Base-by-base conservation (phyloP, 768 basidiomycete genomes). In the Leccinellum luteum region DNA sequence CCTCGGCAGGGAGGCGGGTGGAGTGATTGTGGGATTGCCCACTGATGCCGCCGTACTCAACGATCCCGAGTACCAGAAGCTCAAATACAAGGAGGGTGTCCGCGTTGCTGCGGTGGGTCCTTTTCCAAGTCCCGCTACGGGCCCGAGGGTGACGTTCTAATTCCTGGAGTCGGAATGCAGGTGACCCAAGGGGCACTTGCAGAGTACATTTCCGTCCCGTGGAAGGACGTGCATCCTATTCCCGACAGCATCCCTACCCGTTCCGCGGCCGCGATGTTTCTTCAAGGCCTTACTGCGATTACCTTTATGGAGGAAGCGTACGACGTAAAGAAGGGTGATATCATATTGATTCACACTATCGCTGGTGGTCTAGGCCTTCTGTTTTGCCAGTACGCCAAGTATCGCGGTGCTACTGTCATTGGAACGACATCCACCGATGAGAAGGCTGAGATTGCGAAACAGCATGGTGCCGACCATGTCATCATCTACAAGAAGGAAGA, bases 381-480 rank as follows among this genome's bases (percentile, higher is more conserved):
- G 31, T 79, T 86, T 54, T 77, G 82, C 10, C 89, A 96, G 74
- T 68, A 90, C 30, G 84, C 85, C 41, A 86, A 84, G 68, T 75
- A 78, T 45, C 77, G 84, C 19, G 96, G 96, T 6, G 95, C 90
- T 1, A 88, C 84, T 10, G 91, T 98, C 23, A 96, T 99, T 64
- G 96, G 93, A 2, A 98, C 95, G 14, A 92, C 92, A 2, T 96
- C 94, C 2, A 90, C 89, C 0, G 69, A 76, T 21, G 90, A 85
- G 66, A 99, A 99, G 73, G 91, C 90, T 2, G 83, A 81, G 50
- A 70, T 94, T 34, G 96, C 93, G 6, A 88, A 81, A 63, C 73
- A 78, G 49, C 78, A 90, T 57, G 96, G 96, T 12, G 92, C 93
- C 0, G 85, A 91, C 68, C 86, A 96, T 68, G 92, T 97, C 50